Conservation (phyloP, 345 rosid species). For the Lepidium aucheri region DNA sequence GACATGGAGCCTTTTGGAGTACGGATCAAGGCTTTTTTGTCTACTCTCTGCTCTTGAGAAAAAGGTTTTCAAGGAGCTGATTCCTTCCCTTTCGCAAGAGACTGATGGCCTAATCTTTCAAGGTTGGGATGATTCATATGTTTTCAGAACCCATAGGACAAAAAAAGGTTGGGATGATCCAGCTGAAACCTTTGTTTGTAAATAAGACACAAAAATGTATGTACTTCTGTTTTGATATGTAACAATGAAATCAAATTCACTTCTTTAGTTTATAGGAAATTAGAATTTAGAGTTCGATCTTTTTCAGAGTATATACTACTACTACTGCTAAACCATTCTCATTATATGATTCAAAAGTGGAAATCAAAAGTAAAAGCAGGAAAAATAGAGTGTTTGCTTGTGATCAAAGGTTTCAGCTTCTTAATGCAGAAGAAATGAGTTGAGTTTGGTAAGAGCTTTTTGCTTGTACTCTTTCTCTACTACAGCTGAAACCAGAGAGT, state of each 20-base stretch:
- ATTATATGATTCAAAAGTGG: not conserved
- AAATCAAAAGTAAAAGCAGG: not conserved
- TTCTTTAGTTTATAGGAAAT: not conserved
- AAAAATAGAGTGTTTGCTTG: not conserved
- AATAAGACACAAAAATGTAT: not conserved
- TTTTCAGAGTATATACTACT: not conserved
- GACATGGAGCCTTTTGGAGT: slow-evolving; percentile 87
- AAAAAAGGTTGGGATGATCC: too few species aligned
- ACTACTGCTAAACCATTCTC: not conserved
- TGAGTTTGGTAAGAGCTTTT: slow-evolving; percentile 54
- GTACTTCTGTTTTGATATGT: not conserved
- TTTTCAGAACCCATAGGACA: slow-evolving; percentile 59
- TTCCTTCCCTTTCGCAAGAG: slow-evolving; percentile 78
- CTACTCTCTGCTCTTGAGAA: slow-evolving; percentile 62
- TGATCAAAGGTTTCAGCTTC: slow-evolving; percentile 39
- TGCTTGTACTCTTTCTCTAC: slow-evolving; percentile 74
- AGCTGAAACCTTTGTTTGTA: too few species aligned
- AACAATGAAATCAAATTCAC: not conserved
- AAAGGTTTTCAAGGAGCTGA: slow-evolving; percentile 61
- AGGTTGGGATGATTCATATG: slow-evolving; percentile 93
- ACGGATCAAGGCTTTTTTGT: slow-evolving; percentile 87
- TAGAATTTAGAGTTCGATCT: not conserved
- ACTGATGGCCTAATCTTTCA: slow-evolving; percentile 90
- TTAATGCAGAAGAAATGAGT: slow-evolving; percentile 46
- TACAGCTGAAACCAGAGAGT: slow-evolving; percentile 48